phyloP scores from a whole-genome alignment of 2,329 filamentous ascomycete genomes.

The Blastomyces silverae region DNA sequence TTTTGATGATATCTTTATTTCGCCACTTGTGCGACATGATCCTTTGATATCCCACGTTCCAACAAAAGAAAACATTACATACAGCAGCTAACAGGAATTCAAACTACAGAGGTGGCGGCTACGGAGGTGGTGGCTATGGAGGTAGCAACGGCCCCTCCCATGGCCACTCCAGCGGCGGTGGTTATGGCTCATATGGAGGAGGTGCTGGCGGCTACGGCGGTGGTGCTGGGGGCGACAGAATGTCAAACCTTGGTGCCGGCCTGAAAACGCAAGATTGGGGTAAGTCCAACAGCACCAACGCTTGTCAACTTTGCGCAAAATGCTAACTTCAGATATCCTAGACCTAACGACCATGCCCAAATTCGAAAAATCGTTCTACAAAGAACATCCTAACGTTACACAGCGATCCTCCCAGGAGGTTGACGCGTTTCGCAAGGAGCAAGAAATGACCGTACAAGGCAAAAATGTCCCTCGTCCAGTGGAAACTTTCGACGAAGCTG shows the following conservation, averaged over 20 bases:
- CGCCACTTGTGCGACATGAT: neutral
- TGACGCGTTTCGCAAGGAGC: slow-evolving; percentile 76
- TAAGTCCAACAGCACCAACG: slow-evolving; percentile 44
- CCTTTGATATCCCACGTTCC: neutral
- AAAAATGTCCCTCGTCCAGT: slow-evolving; percentile 83
- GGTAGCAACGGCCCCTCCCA: neutral
- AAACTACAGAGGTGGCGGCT: slow-evolving; percentile 28
- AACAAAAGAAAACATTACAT: neutral
- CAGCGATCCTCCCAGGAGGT: slow-evolving; percentile 71
- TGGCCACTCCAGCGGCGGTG: slow-evolving; percentile 14
- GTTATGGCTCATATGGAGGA: slow-evolving; percentile 18
- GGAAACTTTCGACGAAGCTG: slow-evolving; percentile 94
- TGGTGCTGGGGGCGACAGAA: slow-evolving; percentile 67
- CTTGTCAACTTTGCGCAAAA: slow-evolving; percentile 16
- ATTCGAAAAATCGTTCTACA: slow-evolving; percentile 99
- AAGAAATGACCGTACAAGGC: slow-evolving; percentile 78
- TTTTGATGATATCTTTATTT: neutral
- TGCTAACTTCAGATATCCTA: slow-evolving; percentile 38
- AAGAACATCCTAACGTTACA: slow-evolving; percentile 77
- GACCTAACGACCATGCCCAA: slow-evolving; percentile 76
- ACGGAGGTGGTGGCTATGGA: neutral
- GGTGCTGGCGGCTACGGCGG: slow-evolving; percentile 24
- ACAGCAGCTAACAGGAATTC: slow-evolving; percentile 18
- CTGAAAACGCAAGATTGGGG: slow-evolving; percentile 86
- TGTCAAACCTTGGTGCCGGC: slow-evolving; percentile 81